Conservation (phyloP, 805 yeast species). For the Myxozyma neglecta region DNA sequence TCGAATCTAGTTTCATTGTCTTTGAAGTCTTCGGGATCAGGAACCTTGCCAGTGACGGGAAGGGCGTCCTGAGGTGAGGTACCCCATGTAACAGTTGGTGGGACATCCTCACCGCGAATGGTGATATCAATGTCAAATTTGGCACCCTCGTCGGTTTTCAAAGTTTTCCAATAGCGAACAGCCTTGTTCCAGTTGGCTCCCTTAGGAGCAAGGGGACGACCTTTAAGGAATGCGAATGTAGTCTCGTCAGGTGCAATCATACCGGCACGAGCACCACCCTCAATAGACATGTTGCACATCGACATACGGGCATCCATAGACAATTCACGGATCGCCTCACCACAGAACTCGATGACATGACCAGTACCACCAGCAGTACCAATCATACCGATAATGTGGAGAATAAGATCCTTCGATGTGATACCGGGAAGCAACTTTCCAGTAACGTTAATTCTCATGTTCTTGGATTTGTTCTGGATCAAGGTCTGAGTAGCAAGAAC, state of each 20-base stretch:
- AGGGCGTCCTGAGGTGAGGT: conserved; percentile 98
- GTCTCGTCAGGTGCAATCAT: conserved; percentile 94
- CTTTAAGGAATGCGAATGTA: conserved; percentile 85
- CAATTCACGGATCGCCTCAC: conserved; percentile 84
- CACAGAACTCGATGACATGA: conserved; percentile 92
- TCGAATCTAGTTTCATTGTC: conserved; percentile 66
- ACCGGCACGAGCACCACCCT: conserved; percentile 99
- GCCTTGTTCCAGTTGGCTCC: conserved; percentile 97
- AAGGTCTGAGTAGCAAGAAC: conserved; percentile 96
- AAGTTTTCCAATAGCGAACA: conserved; percentile 82
- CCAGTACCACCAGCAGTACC: conserved; percentile 99
- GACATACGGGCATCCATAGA: conserved; percentile 99
- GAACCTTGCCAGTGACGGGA: conserved; percentile 87
- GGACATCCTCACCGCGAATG: conserved; percentile 78
- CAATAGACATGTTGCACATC: conserved; percentile 98
- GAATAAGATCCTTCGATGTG: conserved; percentile 91
- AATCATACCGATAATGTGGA: conserved; percentile 92
- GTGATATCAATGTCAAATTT: conserved; percentile 78
- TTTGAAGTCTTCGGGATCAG: conserved; percentile 69
- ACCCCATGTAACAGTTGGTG: conserved; percentile 99
- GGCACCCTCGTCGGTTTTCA: conserved; percentile 88
- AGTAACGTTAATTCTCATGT: conserved; percentile 84
- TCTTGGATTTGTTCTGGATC: conserved; percentile 91
- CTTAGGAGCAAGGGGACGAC: conserved; percentile 91
- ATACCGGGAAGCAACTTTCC: conserved; percentile 86